Conservation (phyloP, 306 rosid genomes). For the cucumber (Cucumis sativus) region Cucumber_9930_V3 NC_026661.2:585501-586000, state of each 20-base stretch:
- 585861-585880: constrained; percentile 80
- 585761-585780: constrained; percentile 75
- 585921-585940: constrained; percentile 24
- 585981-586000: constrained; percentile 87
- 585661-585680: constrained; percentile 80
- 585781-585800: constrained; percentile 69
- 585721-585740: constrained; percentile 33
- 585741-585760: constrained; percentile 70
- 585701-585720: constrained; percentile 40
- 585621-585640: constrained; percentile 30
- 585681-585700: constrained; percentile 91
- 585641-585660: constrained; percentile 75
- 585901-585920: constrained; percentile 53
- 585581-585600: constrained; percentile 52
- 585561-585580: constrained; percentile 43
- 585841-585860: constrained; percentile 42
- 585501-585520: constrained; percentile 48
- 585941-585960: constrained; percentile 56
- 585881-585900: constrained; percentile 49
- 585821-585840: constrained; percentile 49
- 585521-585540: constrained; percentile 40
- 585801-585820: constrained; percentile 68
- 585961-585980: constrained; percentile 75
- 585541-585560: constrained; percentile 50
- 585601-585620: constrained; percentile 28